Conservation (phyloP, 176 grass and related monocot species). For the Cenchrus fungigraminus region DNA sequence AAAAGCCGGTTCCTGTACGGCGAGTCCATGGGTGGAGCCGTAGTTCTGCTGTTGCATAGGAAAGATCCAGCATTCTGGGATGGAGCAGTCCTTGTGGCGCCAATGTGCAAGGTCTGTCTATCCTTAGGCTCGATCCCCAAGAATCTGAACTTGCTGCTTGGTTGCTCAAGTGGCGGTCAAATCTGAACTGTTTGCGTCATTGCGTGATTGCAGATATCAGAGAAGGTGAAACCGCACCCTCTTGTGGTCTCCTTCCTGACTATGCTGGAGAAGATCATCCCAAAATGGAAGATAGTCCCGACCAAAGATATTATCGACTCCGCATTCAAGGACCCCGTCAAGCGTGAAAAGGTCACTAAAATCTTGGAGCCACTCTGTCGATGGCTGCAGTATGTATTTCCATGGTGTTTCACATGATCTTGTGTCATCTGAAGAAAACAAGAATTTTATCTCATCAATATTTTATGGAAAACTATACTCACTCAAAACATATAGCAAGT, state of each 20-base stretch:
- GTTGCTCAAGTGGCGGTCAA: neutral
- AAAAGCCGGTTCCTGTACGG: slow-evolving; percentile 89
- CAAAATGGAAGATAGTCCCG: slow-evolving; percentile 92
- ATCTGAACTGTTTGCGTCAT: neutral
- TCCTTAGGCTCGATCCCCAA: neutral
- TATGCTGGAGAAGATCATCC: slow-evolving; percentile 83
- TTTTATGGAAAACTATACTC: neutral
- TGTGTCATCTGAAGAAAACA: neutral
- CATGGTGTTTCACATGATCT: neutral
- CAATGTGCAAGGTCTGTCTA: slow-evolving; percentile 84
- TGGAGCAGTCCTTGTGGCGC: slow-evolving; percentile 72
- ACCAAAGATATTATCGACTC: slow-evolving; percentile 89
- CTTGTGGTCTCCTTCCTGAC: slow-evolving; percentile 72
- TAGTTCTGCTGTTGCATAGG: slow-evolving; percentile 67
- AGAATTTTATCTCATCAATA: neutral
- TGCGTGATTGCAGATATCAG: slow-evolving; percentile 64
- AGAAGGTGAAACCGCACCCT: slow-evolving; percentile 84
- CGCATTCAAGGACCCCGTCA: slow-evolving; percentile 81
- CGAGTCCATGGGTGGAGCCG: slow-evolving; percentile 91
- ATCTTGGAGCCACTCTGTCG: neutral
- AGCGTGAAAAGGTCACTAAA: slow-evolving; percentile 69
- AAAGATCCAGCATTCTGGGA: slow-evolving; percentile 89
- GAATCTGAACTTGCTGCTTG: neutral
- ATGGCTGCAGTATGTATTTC: neutral
- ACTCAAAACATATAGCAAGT: neutral